Percentiles rank a stretch among this genome's conserved stretches.
Conservation (phyloP, 768 basidiomycete species). For the Lactifluus subvellereus region DNA sequence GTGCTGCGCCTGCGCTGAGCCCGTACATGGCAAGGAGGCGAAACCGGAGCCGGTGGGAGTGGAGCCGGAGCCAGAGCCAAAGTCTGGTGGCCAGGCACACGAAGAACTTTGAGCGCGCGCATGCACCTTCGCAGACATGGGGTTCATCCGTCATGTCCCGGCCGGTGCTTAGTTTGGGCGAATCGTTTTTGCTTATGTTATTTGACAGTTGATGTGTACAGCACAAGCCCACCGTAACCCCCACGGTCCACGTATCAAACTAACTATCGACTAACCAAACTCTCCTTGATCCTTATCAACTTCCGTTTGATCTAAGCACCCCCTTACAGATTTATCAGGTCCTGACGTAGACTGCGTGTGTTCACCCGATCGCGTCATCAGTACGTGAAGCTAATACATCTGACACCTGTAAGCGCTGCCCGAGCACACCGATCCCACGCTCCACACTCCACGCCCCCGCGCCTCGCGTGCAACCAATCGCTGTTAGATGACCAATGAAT, state of each 20-base stretch:
- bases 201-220: neutral
- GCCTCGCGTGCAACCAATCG: neutral
- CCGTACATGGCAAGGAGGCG: neutral
- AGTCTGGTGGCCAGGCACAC: slow-evolving; percentile 2
- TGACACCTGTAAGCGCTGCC: neutral
- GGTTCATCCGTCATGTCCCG: neutral
- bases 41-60: neutral
- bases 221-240: neutral
- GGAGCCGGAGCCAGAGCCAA: neutral
- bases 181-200: neutral
- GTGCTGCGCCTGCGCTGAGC: slow-evolving; percentile 21
- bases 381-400: slow-evolving; percentile 6
- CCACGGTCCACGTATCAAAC: neutral
- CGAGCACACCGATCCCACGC: neutral
- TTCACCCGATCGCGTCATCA: slow-evolving; percentile 6
- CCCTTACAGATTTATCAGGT: neutral
- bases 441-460: slow-evolving; percentile 1
- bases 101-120: slow-evolving; percentile 17
- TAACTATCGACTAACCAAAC: neutral
- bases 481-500: neutral
- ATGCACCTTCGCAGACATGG: neutral
- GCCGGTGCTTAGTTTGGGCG: neutral
- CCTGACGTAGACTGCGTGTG: slow-evolving; percentile 10
- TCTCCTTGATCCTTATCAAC: neutral
- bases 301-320: neutral